Percentiles rank a stretch among this genome's conserved stretches.
Evolutionary conservation across 371 early-diverging fungal species (phyloP).

Genomic region (Haplosporangium sp.): DNA sequence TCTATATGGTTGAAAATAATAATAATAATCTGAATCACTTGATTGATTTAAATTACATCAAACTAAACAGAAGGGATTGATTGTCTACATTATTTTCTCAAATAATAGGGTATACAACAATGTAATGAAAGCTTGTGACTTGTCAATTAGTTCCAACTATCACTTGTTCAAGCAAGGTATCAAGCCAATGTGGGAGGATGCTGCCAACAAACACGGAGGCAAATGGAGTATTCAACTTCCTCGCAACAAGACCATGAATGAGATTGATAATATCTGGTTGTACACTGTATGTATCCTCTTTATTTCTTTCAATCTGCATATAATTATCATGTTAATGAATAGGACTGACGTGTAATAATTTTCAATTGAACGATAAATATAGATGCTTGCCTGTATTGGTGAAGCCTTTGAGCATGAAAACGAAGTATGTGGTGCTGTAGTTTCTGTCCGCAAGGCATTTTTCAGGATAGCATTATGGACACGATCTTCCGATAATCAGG

Average conservation of each 20-base stretch:
- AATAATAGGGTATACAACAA: conserved; percentile 86
- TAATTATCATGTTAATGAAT: neutral
- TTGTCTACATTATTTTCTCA: neutral
- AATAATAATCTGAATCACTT: too few species aligned
- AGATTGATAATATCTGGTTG: conserved; percentile 90
- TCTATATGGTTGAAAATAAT: too few species aligned
- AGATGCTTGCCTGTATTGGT: conserved; percentile 92
- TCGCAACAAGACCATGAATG: conserved; percentile 77
- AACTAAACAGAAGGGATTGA: neutral
- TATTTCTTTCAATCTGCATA: neutral
- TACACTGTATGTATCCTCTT: conserved; percentile 70
- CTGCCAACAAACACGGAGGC: conserved; percentile 96
- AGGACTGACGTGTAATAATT: conserved; percentile 7
- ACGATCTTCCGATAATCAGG: conserved; percentile 75
- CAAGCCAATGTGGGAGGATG: conserved; percentile 99
- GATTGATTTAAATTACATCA: neutral
- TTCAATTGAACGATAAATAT: conserved; percentile 5
- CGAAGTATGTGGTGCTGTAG: conserved; percentile 93
- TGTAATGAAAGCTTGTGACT: conserved; percentile 82
- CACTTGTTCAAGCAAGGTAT: conserved; percentile 98
- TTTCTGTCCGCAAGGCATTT: conserved; percentile 84
- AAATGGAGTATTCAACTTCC: conserved; percentile 92
- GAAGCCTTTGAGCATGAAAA: conserved; percentile 86
- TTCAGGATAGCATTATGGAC: conserved; percentile 95
- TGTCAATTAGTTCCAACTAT: conserved; percentile 89